Percentiles rank a stretch among this genome's conserved stretches.
These are phyloP conservation scores for Boletus calvinii DNA, from an alignment of 1,284 basidiomycete species.

Conservation along the genomic window DNA sequence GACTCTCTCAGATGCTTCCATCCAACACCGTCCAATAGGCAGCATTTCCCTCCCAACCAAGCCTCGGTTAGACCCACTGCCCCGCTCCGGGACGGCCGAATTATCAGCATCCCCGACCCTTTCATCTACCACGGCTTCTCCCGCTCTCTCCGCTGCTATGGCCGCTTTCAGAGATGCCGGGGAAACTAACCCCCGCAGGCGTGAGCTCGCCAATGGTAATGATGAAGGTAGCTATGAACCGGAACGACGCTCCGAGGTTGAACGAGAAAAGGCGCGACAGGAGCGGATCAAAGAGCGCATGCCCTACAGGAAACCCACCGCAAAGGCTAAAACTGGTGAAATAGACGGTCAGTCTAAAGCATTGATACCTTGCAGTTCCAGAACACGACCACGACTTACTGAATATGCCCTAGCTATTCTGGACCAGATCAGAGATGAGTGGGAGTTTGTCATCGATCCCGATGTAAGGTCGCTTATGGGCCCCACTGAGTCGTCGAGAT, in stretches of 20 bases:
- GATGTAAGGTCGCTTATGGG: conserved; percentile 44
- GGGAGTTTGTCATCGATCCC: conserved; percentile 84
- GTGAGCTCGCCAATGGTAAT: conserved; percentile 53
- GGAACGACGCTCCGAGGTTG: conserved; percentile 56
- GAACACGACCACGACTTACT: conserved; percentile 3
- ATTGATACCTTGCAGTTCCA: background rate
- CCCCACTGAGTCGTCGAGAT: background rate
- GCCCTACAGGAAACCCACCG: conserved; percentile 52
- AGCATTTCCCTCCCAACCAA: conserved; percentile 33
- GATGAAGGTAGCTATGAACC: conserved; percentile 49
- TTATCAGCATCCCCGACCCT: conserved; percentile 21
- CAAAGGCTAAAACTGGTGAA: conserved; percentile 62
- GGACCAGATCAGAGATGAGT: conserved; percentile 83
- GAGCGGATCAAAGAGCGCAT: conserved; percentile 65
- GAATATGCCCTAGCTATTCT: conserved; percentile 60
- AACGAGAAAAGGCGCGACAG: conserved; percentile 59
- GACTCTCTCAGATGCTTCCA: conserved; percentile 42
- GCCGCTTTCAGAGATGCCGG: conserved; percentile 69
- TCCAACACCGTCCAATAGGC: conserved; percentile 28
- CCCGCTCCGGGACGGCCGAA: conserved; percentile 38
- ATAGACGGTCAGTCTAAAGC: conserved; percentile 63
- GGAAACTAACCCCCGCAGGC: conserved; percentile 43
- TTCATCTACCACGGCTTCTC: conserved; percentile 42
- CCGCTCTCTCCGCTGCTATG: conserved; percentile 51
- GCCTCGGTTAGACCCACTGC: conserved; percentile 30